Conservation (phyloP, 2,329 filamentous ascomycete genomes). For the Alternaria postmessia region DNA sequence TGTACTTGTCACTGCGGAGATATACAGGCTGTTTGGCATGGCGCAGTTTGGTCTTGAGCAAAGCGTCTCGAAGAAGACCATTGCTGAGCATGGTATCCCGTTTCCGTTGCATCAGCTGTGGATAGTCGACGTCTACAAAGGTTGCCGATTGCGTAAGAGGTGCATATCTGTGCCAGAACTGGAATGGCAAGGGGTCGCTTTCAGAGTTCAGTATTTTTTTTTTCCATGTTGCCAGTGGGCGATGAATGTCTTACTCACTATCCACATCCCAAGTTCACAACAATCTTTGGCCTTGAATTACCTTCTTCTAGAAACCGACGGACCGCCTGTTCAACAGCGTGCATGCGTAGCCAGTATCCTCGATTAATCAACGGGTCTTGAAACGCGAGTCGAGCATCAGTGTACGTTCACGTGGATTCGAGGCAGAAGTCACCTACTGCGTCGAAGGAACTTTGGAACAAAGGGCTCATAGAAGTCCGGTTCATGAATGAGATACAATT, state of each 20-base stretch:
- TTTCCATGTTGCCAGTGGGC: conserved; percentile 1
- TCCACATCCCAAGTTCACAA: conserved; percentile 88
- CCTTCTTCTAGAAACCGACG: conserved; percentile 72
- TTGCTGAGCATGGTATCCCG: conserved; percentile 68
- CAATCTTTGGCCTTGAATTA: conserved; percentile 68
- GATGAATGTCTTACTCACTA: conserved; percentile 69
- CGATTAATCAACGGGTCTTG: conserved; percentile 83
- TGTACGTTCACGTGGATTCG: neutral
- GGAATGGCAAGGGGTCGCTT: conserved; percentile 88
- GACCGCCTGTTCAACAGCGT: conserved; percentile 79
- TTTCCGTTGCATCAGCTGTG: conserved; percentile 79
- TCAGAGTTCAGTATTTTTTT: conserved; percentile 25
- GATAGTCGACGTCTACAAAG: conserved; percentile 89
- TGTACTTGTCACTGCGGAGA: conserved; percentile 70
- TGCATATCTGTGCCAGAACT: conserved; percentile 74
- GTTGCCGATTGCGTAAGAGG: conserved; percentile 64
- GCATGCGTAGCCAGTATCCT: conserved; percentile 86
- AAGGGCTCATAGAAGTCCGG: conserved; percentile 89
- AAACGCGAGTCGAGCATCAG: conserved; percentile 1
- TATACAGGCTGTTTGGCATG: conserved; percentile 39
- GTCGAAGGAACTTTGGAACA: conserved; percentile 80
- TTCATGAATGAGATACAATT: conserved; percentile 78
- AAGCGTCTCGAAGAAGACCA: conserved; percentile 53
- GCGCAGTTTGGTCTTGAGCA: conserved; percentile 39
- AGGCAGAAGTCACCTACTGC: conserved; percentile 51